Percentiles rank a stretch among this genome's conserved stretches.
These are phyloP conservation scores for Arthrocladium fulminans DNA, from an alignment of 2,329 filamentous ascomycete species.

Conservation along the genomic window DNA sequence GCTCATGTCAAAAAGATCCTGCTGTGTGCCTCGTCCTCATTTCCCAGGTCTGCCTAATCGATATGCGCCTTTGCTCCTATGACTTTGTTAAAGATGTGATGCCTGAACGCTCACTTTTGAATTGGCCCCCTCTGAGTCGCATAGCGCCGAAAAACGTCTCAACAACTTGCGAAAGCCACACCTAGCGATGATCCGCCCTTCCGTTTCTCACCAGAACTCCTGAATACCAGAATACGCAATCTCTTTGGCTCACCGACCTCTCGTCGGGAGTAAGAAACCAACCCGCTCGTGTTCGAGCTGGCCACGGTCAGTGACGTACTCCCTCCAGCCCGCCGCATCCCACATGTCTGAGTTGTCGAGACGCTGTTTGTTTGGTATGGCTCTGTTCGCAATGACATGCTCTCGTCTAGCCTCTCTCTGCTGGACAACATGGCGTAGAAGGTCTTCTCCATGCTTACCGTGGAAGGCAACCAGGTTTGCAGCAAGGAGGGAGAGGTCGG, in stretches of 20 bases:
- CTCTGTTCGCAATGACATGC: conserved; percentile 11
- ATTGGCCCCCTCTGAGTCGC: neutral
- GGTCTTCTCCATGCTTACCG: conserved; percentile 6
- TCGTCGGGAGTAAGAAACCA: conserved; percentile 16
- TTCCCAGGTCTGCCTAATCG: neutral
- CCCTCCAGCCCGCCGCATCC: conserved; percentile 18
- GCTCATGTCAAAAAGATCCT: neutral
- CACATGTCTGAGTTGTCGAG: conserved; percentile 16
- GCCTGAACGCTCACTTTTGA: conserved; percentile 9
- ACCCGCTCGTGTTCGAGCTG: conserved; percentile 17
- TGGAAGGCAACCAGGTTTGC: neutral
- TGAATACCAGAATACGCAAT: neutral
- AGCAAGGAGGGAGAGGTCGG: conserved; percentile 16
- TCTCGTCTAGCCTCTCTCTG: conserved; percentile 19
- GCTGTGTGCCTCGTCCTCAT: neutral
- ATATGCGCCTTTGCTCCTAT: neutral
- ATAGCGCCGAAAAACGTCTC: neutral
- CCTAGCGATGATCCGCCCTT: neutral
- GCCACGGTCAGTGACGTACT: conserved; percentile 13
- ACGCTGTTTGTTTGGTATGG: conserved; percentile 16
- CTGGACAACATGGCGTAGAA: conserved; percentile 16
- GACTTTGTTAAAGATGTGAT: neutral
- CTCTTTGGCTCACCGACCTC: neutral
- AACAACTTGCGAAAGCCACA: neutral
- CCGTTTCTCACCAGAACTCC: neutral